A percentile compares a stretch with the other conserved stretches of the same genome.
These are phyloP conservation scores for Rhazya stricta DNA, from an alignment of 257 asterid species.

Conservation along the genomic window DNA sequence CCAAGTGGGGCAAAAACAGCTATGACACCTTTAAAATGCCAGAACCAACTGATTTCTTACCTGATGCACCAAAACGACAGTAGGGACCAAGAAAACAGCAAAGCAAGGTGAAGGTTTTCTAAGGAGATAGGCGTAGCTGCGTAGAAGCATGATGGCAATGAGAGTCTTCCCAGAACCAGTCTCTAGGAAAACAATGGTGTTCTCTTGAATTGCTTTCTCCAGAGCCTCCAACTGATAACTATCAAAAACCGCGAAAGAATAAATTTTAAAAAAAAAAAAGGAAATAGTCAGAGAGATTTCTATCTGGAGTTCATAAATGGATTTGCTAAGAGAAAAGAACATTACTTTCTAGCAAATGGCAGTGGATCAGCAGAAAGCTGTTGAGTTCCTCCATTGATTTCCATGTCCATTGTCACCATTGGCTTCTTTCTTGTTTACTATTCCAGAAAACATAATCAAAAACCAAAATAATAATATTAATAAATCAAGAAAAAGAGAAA, in stretches of 20 bases:
- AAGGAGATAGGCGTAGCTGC: conserved; percentile 49
- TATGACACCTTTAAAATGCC: conserved; percentile 1
- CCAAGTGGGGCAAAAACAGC: neutral
- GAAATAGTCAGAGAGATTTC: neutral
- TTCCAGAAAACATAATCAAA: conserved; percentile 10
- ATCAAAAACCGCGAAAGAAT: conserved; percentile 13
- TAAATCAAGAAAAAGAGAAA: neutral
- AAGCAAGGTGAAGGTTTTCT: conserved; percentile 55
- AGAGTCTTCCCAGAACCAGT: conserved; percentile 84
- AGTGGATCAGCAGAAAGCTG: conserved; percentile 30
- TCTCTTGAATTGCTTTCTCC: conserved; percentile 53
- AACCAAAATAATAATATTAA: neutral
- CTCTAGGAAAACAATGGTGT: conserved; percentile 72
- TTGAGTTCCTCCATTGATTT: conserved; percentile 27
- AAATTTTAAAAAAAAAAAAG: conserved; percentile 1
- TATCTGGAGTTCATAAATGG: neutral
- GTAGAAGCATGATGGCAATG: conserved; percentile 77
- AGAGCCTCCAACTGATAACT: conserved; percentile 87
- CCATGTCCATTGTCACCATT: conserved; percentile 22
- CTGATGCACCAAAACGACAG: conserved; percentile 67
- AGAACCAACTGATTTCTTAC: conserved; percentile 22
- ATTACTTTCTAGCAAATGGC: conserved; percentile 54
- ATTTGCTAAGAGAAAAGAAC: neutral
- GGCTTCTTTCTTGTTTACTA: conserved; percentile 19
- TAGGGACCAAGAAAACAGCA: conserved; percentile 83